Evolutionary conservation across 495 filamentous ascomycete genomes (phyloP), one percentile per base, ranked within the genome.

Genomic region (Aspergillus campestris): DNA sequence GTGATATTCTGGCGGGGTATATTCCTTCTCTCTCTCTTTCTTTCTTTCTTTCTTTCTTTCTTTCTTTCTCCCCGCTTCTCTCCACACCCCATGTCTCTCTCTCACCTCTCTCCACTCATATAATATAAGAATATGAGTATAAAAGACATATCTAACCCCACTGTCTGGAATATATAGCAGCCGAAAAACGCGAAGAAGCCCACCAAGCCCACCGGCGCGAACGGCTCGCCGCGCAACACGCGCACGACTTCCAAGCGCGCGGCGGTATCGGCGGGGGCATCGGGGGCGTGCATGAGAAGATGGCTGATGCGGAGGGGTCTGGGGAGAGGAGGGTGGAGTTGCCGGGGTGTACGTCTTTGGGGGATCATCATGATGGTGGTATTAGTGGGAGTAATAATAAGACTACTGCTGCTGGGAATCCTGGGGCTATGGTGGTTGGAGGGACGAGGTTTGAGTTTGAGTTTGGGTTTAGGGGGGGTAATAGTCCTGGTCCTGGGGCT

Each of bases 1-100:
- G 45, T 59, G 3, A 45, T 64, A 13, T 28, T 69, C 34, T 73
- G 71, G 70, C 49, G 55, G 7, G 48, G 67, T 68, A 51, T 34
- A 51, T 51, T 44, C 30, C 42, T 48, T 41, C 37, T 12, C 10
- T 15, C 29, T 8, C 12, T 33, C 37, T 4, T 38, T 31, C n/a
- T 15, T 15, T 24, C 32, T 37, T 12, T 27, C 5, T 30, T 15
- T 18, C 24, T 45, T 34, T 32, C 14, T 14, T 28, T 27, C 8
- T 32, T 2, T 41, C 8, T 49, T 6, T 32, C 12, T 31, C 34
- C 41, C 35, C 15, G 14, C 10, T 41, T 49, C 7, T 34, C 33
- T 31, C n/a, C n/a, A n/a, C n/a, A n/a, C n/a, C n/a, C n/a, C n/a
- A n/a, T n/a, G n/a, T n/a, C n/a, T n/a, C n/a, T n/a, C n/a, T n/a